Base-by-base conservation (phyloP, 805 yeast species). In the Starmerella kuoi region DNA sequence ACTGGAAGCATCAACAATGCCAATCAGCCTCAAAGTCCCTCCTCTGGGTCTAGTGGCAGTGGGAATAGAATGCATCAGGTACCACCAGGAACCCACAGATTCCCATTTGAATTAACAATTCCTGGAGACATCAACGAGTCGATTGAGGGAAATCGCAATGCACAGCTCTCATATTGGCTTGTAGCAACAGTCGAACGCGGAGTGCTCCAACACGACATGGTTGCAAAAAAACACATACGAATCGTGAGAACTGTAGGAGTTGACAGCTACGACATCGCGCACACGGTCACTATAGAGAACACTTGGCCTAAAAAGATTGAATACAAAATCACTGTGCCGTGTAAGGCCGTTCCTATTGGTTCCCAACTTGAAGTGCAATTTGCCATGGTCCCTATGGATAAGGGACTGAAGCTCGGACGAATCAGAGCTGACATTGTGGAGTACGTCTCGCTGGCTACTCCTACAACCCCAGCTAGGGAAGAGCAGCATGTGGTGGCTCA, bases 221-320 rank as follows among this genome's bases (percentile, higher is more conserved):
- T 68, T 6, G 69, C 86, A 15, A 77, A 74, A 52, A 82, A 77
- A 60, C 85, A 78, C 54, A 49, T 91, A 2, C 74, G 94, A 47
- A 76, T 91, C 8, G 74, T 91, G 9, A 71, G 98, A 54, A 88
- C 97, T 0, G 63, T 88, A 45, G 77, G 94, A 2, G 73, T 94
- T 0, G 97, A 88, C 59, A 73, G 93, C 1, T 72, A 82, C 3
- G 97, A 91, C 54, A 66, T 86, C 20, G 72, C 93, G 0, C 96
- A 88, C 60, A 84, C 97, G 0, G 82, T 87, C 53, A 83, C 94
- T 0, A 93, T 88, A 25, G 95, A 86, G 56, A 88, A 88, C 58
- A 78, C 87, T 1, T 88, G 97, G 97, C 96, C 97, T 2, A 67
- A 76, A 35, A 91, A 91, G 58, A 84, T 88, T 25, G 96, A 88